Percentiles rank a stretch among this genome's conserved stretches.
Conservation (phyloP, 345 rosid genomes). For the Moricandia moricandioides region DNA sequence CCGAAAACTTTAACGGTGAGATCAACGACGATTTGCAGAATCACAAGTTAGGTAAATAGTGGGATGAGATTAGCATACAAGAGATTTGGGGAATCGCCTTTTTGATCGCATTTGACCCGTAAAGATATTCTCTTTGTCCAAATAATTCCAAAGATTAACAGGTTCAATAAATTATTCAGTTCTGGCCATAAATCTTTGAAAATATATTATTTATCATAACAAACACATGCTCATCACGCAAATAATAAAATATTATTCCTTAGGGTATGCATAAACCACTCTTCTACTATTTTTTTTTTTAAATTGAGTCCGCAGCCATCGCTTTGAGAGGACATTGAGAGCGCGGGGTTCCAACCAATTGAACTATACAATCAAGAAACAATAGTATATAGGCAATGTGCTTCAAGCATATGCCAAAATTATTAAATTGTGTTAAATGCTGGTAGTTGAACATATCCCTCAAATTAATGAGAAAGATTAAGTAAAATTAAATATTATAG, state of each 20-base stretch:
- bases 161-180: not conserved
- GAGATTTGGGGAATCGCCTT: slow-evolving; percentile 35
- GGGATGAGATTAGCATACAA: slow-evolving; percentile 24
- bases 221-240: not conserved
- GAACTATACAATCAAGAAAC: not conserved
- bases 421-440: not conserved
- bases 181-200: not conserved
- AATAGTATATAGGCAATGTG: not conserved
- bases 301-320: no score
- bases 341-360: no score
- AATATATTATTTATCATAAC: not conserved
- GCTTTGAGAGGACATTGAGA: no score
- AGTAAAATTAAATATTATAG: slow-evolving; percentile 3
- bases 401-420: not conserved
- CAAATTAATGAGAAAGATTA: slow-evolving; percentile 3
- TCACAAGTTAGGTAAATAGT: slow-evolving; percentile 29
- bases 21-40: slow-evolving; percentile 35
- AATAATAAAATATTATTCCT: not conserved
- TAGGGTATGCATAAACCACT: not conserved
- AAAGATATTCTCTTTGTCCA: slow-evolving; percentile 31
- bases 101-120: slow-evolving; percentile 31
- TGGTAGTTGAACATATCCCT: slow-evolving; percentile 17
- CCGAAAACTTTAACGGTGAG: slow-evolving; percentile 28
- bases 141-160: slow-evolving; percentile 24
- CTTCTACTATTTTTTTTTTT: not conserved